phyloP scores from a whole-genome alignment of 257 asterid genomes.

The Parsonsia alboflavescens region DNA sequence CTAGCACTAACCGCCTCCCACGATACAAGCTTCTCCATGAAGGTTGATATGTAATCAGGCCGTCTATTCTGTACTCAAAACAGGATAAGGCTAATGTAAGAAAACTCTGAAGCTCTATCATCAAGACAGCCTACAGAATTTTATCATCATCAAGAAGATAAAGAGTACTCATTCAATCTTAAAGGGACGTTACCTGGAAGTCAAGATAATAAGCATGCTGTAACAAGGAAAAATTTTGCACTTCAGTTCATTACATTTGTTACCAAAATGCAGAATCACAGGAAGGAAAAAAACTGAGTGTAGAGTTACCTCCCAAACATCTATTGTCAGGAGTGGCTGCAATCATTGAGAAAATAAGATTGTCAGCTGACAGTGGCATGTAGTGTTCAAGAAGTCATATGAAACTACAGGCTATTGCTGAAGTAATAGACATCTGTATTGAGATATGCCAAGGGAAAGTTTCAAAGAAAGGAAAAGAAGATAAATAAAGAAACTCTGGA shows the following conservation, averaged over 20 bases:
- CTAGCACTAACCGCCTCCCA: conserved; percentile 85
- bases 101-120: background rate
- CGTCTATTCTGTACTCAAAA: conserved; percentile 57
- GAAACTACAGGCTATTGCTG: background rate
- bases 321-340: conserved; percentile 95
- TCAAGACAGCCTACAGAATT: background rate
- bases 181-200: conserved; percentile 54
- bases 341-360: conserved; percentile 18
- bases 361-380: conserved; percentile 3
- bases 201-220: conserved; percentile 98
- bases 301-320: conserved; percentile 90
- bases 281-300: background rate
- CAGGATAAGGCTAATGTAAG: conserved; percentile 3
- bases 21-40: conserved; percentile 88
- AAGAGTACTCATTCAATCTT: conserved; percentile 9
- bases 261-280: background rate
- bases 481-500: background rate
- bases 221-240: conserved; percentile 1
- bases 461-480: background rate
- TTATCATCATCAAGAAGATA: background rate
- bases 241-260: background rate
- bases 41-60: conserved; percentile 66
- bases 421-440: background rate
- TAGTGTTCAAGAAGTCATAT: background rate
- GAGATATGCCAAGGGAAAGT: background rate